These are phyloP conservation scores for Cantharellus cinnabarinus DNA, from an alignment of 768 basidiomycete genomes.

Conservation along the genomic window DNA sequence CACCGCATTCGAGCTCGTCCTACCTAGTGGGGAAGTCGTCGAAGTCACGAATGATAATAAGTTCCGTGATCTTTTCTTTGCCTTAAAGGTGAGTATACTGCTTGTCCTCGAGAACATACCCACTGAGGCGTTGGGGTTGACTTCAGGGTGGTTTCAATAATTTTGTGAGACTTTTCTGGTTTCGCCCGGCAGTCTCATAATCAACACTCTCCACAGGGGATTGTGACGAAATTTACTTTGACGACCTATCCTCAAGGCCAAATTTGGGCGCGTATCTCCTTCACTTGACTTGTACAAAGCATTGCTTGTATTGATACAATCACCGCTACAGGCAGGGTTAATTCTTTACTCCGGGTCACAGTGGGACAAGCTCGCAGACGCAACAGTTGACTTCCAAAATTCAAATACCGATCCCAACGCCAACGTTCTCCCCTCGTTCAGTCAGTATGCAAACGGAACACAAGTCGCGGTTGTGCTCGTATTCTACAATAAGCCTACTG, in stretches of 20 bases:
- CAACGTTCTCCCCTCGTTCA: constrained; percentile 26
- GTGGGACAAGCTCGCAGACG: too few species aligned
- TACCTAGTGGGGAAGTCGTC: constrained; percentile 29
- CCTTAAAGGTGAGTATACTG: constrained; percentile 17
- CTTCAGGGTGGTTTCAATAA: constrained; percentile 41
- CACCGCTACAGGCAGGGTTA: constrained; percentile 5
- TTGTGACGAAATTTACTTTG: constrained; percentile 38
- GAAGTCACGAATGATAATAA: constrained; percentile 16
- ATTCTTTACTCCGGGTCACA: too few species aligned
- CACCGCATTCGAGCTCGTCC: constrained; percentile 33
- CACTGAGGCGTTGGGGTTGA: not conserved
- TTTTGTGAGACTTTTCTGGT: constrained; percentile 19
- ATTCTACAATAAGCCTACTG: constrained; percentile 35
- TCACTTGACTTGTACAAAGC: not conserved
- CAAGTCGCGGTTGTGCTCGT: constrained; percentile 11
- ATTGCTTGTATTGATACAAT: not conserved
- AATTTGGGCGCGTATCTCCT: constrained; percentile 31
- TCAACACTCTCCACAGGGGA: constrained; percentile 21
- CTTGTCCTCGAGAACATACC: constrained; percentile 6
- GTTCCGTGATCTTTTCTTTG: constrained; percentile 23
- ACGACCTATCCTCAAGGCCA: constrained; percentile 31
- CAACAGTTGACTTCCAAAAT: constrained; percentile 15
- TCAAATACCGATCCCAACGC: constrained; percentile 33
- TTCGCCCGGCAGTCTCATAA: too few species aligned
- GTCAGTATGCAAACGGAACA: constrained; percentile 18